phyloP scores from a whole-genome alignment of 2,329 filamentous ascomycete species.

The Cladobotryum mycophilum region DNA sequence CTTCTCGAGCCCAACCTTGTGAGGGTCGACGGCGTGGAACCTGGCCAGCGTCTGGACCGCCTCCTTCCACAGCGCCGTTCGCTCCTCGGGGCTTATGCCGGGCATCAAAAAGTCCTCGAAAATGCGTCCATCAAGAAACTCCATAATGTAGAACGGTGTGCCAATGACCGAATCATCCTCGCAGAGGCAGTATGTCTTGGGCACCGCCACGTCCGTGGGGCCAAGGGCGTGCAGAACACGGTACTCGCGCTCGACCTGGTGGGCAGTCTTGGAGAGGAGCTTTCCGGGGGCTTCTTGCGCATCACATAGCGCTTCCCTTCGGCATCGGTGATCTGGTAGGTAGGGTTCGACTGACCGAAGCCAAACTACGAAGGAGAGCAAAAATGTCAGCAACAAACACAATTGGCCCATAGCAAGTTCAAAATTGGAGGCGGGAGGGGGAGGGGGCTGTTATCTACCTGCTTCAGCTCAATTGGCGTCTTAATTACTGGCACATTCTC shows the following conservation, averaged over 20 bases:
- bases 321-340: constrained; percentile 78
- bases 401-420: background rate
- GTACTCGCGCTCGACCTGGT: constrained; percentile 95
- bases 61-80: constrained; percentile 77
- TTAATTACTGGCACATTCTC: constrained; percentile 77
- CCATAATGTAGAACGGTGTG: constrained; percentile 96
- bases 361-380: constrained; percentile 60
- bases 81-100: constrained; percentile 59
- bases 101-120: constrained; percentile 85
- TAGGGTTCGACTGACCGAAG: constrained; percentile 96
- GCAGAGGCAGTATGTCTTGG: constrained; percentile 76
- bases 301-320: constrained; percentile 72
- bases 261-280: constrained; percentile 86
- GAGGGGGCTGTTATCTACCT: constrained; percentile 48
- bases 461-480: constrained; percentile 79
- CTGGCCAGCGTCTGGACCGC: constrained; percentile 78
- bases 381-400: constrained; percentile 5
- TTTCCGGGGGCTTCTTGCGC: constrained; percentile 98
- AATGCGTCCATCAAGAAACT: constrained; percentile 88
- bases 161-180: constrained; percentile 75
- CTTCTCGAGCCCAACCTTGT: constrained; percentile 57
- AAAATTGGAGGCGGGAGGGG: too few relatives aligned
- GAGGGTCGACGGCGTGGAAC: constrained; percentile 69
- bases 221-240: constrained; percentile 80
- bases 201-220: constrained; percentile 75